Base-by-base conservation (phyloP, 768 basidiomycete genomes). In the Pleurotus giganteus region DNA sequence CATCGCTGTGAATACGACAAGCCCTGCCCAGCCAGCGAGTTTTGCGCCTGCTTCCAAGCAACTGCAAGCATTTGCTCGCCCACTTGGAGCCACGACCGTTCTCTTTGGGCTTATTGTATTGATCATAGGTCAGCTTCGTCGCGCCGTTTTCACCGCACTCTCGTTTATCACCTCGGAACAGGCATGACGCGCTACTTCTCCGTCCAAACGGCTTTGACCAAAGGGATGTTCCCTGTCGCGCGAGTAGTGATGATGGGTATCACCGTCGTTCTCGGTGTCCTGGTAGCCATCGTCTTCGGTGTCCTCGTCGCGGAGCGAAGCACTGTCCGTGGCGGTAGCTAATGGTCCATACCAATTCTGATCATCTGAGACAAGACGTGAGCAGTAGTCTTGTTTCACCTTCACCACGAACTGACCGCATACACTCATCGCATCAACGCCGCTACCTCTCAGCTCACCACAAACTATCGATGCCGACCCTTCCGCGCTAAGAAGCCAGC, bases 21-120 rank as follows among this genome's bases (percentile, higher is more conserved):
- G 11, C 17, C 32, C 49, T 24, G 6, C 50, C 12, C 9, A 23
- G 19, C 23, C 52, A n/a, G 24, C 52, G 5, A 42, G 39, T 12
- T 60, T 31, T 26, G 26, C 41, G 13, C 8, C 56, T 53, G 29
- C 42, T 2, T 13, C 31, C 17, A 1, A 31, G 15, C 15, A 49
- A 9, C 21, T 52, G 27, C 37, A 56, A 41, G 37, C 17, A 2
- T 62, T 46, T 44, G 71, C 75, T 4, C 69, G 75, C n/a, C 79
- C 80, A 5, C 64, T 81, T 3, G 80, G 79, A 1, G 75, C 74
- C 1, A 65, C 71, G 2, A 65, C 73, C 29, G 66, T 79, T 19
- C 44, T 60, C 21, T 42, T 76, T 23, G 75, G 70, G 0, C 56
- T 79, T 23, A 41, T 64, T 2, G 71, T 74, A 13, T 66, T 78